Evolutionary conservation across 257 asterid species (phyloP).

Genomic region (Ocimum tenuiflorum): DNA sequence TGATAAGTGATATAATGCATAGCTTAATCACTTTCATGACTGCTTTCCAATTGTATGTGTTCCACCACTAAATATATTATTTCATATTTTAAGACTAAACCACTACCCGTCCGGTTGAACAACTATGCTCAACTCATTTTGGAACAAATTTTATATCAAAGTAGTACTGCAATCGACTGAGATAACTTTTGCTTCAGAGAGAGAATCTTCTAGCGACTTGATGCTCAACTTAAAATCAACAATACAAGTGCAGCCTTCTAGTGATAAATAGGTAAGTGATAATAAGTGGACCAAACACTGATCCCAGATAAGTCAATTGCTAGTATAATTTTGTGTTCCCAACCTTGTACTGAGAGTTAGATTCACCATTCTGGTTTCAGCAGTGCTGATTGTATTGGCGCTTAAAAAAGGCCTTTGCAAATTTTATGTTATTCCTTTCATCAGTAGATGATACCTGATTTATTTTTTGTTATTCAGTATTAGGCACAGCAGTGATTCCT

Average conservation of each 20-base stretch:
- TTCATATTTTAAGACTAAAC: background rate
- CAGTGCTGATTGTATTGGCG: background rate
- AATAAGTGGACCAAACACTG: background rate
- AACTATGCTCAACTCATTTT: background rate
- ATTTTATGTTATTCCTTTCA: background rate
- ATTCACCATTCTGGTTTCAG: background rate
- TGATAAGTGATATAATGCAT: background rate
- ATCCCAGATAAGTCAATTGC: background rate
- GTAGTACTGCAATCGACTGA: background rate
- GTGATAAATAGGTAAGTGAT: background rate
- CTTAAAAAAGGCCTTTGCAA: background rate
- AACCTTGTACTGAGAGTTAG: background rate
- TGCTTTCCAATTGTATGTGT: background rate
- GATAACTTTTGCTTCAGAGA: background rate
- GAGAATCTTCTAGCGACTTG: background rate
- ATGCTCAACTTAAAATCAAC: background rate
- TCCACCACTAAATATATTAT: background rate
- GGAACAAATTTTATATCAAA: background rate
- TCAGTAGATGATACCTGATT: slow-evolving; percentile 14
- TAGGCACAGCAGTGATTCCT: slow-evolving; percentile 61
- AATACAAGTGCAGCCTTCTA: background rate
- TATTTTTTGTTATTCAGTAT: slow-evolving; percentile 33
- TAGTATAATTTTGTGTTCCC: background rate
- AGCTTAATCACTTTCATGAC: too few relatives aligned
- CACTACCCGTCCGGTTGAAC: background rate